Evolutionary conservation across 2,329 filamentous ascomycete genomes (phyloP), one percentile per base, ranked within the genome.

Genomic region (Colletotrichum salicis): DNA sequence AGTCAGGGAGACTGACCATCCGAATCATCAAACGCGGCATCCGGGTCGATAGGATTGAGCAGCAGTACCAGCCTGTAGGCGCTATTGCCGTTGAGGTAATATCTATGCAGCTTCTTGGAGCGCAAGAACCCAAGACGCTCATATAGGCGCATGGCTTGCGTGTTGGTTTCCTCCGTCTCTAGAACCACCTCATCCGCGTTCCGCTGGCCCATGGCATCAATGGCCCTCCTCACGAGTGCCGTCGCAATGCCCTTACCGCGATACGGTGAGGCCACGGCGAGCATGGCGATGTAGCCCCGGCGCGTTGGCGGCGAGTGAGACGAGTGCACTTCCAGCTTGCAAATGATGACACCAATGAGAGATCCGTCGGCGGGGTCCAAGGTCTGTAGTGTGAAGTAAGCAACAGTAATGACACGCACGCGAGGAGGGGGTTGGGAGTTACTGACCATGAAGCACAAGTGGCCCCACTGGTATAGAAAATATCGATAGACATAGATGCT

Each of bases 401-500:
- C 29, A 57, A 67, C 56, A 13, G 60, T 55, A 51, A 54, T 22
- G 22, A 27, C 45, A 54, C 22, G 19, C n/a, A n/a, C 29, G n/a
- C 33, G 45, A 12, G n/a, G 52, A 12, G n/a, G 52, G n/a, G 12
- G 55, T 33, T 59, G 52, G n/a, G 27, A 41, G 41, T 62, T 55
- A 64, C 80, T 41, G 84, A 96, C 95, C 91, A 98, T 94, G 83
- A 94, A 98, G 83, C 96, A 99, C n/a, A 99, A 85, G 79, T 98
- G 93, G 5, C 94, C 93, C 96, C 96, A 99, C 88, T 98, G 95
- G 80, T 97, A 97, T 22, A 99, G 86, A 78, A 99, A 99, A 82
- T 99, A 99, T 37, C 96, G 91, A 82, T 98, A 99, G 70, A 99
- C 96, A 84, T 99, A 99, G 80, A 99, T 98, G 83, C 96, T 98